These are phyloP conservation scores for Hypoxylon rickii DNA, from an alignment of 495 filamentous ascomycete genomes.

Conservation along the genomic window DNA sequence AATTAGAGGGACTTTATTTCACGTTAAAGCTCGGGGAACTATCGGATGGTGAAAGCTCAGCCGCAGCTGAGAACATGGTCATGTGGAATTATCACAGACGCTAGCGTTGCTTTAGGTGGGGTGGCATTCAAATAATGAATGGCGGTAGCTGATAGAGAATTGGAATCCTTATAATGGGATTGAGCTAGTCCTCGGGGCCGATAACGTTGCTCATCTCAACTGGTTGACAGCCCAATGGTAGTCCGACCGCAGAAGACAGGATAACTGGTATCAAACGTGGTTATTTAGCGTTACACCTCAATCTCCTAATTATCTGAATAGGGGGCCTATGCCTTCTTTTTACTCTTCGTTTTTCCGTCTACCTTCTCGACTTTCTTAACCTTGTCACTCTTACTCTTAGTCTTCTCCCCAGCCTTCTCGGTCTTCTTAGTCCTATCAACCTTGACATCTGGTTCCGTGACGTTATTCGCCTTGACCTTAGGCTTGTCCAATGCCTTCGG, in stretches of 20 bases:
- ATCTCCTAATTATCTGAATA: constrained; percentile 1
- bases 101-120: background rate
- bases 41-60: too few species aligned
- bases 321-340: constrained; percentile 28
- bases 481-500: constrained; percentile 51
- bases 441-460: constrained; percentile 20
- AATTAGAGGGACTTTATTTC: too few species aligned
- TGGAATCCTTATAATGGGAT: too few species aligned
- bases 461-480: constrained; percentile 20
- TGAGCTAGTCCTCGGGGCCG: too few species aligned
- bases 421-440: background rate
- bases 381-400: background rate
- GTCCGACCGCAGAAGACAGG: too few species aligned
- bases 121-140: too few species aligned
- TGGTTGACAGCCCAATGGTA: too few species aligned
- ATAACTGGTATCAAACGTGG: too few species aligned
- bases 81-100: constrained; percentile 3
- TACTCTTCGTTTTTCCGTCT: constrained; percentile 38
- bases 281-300: too few species aligned
- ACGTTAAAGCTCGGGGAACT: too few species aligned
- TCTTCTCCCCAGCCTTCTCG: background rate
- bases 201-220: too few species aligned
- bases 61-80: constrained; percentile 9
- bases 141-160: constrained; percentile 4
- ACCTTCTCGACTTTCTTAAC: background rate